A percentile compares a stretch with the other conserved stretches of the same genome.
Conservation (phyloP, 768 basidiomycete genomes). For the Mycena olivaceomarginata region DNA sequence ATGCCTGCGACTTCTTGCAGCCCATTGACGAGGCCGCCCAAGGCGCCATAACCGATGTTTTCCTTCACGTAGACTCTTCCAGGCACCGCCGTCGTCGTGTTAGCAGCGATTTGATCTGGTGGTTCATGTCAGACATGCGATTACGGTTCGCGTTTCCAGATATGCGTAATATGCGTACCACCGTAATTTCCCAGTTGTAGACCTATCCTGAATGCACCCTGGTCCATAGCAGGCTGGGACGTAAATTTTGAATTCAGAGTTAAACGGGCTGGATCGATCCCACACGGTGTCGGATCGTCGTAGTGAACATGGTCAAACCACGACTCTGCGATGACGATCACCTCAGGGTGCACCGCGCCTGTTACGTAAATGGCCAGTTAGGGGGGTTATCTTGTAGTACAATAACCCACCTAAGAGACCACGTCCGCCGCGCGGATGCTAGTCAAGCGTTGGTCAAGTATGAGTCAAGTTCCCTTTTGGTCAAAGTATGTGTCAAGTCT, state of each 20-base stretch:
- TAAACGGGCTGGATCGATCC: background rate
- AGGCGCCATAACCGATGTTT: slow-evolving; percentile 26
- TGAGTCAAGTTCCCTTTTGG: too few relatives aligned
- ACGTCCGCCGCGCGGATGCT: too few relatives aligned
- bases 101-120: slow-evolving; percentile 18
- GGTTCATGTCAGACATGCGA: background rate
- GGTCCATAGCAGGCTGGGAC: background rate
- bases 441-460: too few relatives aligned
- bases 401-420: too few relatives aligned
- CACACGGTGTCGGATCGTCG: slow-evolving; percentile 19
- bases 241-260: background rate
- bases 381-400: too few relatives aligned
- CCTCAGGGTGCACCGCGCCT: too few relatives aligned
- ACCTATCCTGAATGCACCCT: slow-evolving; percentile 1
- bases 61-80: slow-evolving; percentile 33
- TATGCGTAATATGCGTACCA: slow-evolving; percentile 15
- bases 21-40: slow-evolving; percentile 1
- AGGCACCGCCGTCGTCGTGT: slow-evolving; percentile 7
- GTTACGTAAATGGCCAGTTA: too few relatives aligned
- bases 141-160: background rate
- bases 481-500: too few relatives aligned
- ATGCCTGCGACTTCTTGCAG: slow-evolving; percentile 27
- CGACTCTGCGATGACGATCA: slow-evolving; percentile 1
- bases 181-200: slow-evolving; percentile 8
- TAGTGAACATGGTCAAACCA: background rate